These are phyloP conservation scores for Articulospora tetracladia DNA, from an alignment of 495 filamentous ascomycete species.

Conservation along the genomic window DNA sequence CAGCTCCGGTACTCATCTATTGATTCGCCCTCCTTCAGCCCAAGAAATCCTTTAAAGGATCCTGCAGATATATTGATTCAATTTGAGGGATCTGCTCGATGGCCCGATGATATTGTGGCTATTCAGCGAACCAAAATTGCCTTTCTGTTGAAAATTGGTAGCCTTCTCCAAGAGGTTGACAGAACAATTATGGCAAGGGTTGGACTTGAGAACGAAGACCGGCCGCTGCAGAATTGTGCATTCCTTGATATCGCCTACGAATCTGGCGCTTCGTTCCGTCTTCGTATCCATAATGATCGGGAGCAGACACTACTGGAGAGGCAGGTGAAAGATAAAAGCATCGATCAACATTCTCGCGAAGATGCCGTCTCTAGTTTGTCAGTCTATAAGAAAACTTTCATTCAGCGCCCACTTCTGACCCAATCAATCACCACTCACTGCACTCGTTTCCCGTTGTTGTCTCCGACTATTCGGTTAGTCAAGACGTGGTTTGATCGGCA, in stretches of 20 bases:
- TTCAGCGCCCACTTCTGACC: constrained; percentile 71
- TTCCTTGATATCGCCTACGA: constrained; percentile 79
- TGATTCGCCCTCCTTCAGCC: constrained; percentile 36
- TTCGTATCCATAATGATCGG: constrained; percentile 76
- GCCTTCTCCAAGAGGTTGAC: constrained; percentile 51
- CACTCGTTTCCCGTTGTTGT: constrained; percentile 77
- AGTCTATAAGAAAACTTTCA: constrained; percentile 64
- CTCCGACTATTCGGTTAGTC: constrained; percentile 78
- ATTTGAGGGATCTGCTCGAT: constrained; percentile 89
- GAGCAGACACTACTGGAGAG: constrained; percentile 79
- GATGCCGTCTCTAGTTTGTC: constrained; percentile 64
- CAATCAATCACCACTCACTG: constrained; percentile 74
- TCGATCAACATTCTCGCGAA: constrained; percentile 57
- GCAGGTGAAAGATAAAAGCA: constrained; percentile 65
- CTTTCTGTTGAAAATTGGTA: constrained; percentile 79
- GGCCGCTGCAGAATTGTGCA: constrained; percentile 66
- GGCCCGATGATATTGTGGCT: constrained; percentile 86
- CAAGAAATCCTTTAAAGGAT: constrained; percentile 30
- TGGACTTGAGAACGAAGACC: constrained; percentile 73
- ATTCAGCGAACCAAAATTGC: constrained; percentile 94
- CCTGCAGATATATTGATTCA: constrained; percentile 72
- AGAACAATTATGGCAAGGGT: constrained; percentile 54
- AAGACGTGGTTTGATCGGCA: constrained; percentile 90
- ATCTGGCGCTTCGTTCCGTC: constrained; percentile 60
- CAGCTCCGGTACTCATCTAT: constrained; percentile 72